Evolutionary conservation across 1,284 basidiomycete genomes (phyloP).

Genomic region (Ustilago curta): DNA sequence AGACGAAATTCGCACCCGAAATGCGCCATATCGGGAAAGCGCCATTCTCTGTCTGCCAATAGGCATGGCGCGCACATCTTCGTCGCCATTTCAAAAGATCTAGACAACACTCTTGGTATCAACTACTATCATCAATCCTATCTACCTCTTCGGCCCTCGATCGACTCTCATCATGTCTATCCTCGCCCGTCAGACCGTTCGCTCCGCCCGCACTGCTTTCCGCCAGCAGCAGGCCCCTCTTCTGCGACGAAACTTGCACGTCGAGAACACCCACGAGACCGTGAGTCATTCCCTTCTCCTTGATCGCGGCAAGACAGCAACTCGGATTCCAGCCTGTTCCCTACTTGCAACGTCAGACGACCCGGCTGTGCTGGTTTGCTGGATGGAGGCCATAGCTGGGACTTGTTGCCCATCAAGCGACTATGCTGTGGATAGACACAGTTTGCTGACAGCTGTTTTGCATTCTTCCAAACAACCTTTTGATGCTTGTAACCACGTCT

Average conservation of each 20-base stretch:
- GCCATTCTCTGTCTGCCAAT: no score
- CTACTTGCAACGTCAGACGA: neutral
- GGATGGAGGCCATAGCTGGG: no score
- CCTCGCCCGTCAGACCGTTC: constrained; percentile 52
- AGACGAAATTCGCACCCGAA: constrained; percentile 34
- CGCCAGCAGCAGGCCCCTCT: constrained; percentile 53
- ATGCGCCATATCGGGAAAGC: constrained; percentile 16
- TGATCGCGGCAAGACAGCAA: neutral
- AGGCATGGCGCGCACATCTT: neutral
- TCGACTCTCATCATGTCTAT: constrained; percentile 48
- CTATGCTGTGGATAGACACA: neutral
- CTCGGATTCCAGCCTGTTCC: neutral
- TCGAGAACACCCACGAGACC: constrained; percentile 67
- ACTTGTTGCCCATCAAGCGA: no score
- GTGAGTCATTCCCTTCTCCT: constrained; percentile 43
- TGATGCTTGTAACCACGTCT: neutral
- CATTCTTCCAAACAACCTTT: neutral
- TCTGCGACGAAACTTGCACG: constrained; percentile 61
- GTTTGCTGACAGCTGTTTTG: neutral
- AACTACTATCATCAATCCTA: constrained; percentile 1
- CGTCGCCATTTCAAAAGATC: constrained; percentile 25
- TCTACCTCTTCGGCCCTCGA: neutral
- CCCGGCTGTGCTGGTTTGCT: neutral
- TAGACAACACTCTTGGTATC: constrained; percentile 1
- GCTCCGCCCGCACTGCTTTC: constrained; percentile 55